Evolutionary conservation across 108 stramenopile genomes (phyloP).

Genomic region (Cyclotella cryptica): DNA sequence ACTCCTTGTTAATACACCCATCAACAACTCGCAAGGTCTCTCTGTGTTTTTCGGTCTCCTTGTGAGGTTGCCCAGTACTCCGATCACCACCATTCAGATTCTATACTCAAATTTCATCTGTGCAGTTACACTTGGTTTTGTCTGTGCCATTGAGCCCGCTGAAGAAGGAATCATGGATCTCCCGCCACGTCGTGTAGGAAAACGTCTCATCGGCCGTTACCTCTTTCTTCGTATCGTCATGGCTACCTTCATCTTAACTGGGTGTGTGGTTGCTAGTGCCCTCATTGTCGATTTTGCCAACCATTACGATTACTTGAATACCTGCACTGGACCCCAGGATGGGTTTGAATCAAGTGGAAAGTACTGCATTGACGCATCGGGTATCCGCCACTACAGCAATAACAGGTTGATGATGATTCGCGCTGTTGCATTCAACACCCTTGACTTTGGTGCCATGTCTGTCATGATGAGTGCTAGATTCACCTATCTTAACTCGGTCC

Average conservation of each 20-base stretch:
- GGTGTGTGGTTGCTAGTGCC: slow-evolving; percentile 60
- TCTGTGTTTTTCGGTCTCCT: slow-evolving; percentile 80
- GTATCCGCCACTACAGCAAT: not conserved
- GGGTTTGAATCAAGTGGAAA: not conserved
- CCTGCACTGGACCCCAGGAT: not conserved
- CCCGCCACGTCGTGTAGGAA: slow-evolving; percentile 86
- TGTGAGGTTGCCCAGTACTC: slow-evolving; percentile 65
- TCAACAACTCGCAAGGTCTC: slow-evolving; percentile 90
- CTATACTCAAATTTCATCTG: slow-evolving; percentile 91
- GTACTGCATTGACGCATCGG: not conserved
- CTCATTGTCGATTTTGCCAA: slow-evolving; percentile 46
- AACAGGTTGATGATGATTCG: slow-evolving; percentile 43
- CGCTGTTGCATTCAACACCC: slow-evolving; percentile 77
- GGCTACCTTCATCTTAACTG: slow-evolving; percentile 68
- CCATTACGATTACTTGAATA: not conserved
- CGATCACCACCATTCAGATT: slow-evolving; percentile 81
- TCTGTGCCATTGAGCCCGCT: slow-evolving; percentile 86
- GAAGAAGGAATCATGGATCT: slow-evolving; percentile 85
- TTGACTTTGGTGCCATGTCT: slow-evolving; percentile 81
- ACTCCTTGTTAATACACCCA: slow-evolving; percentile 86
- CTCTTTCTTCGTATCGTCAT: slow-evolving; percentile 78
- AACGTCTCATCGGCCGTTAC: slow-evolving; percentile 88
- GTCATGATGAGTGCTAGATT: slow-evolving; percentile 79
- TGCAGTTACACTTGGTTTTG: slow-evolving; percentile 88
- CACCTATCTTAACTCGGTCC: slow-evolving; percentile 71